Evolutionary conservation across 345 rosid species (phyloP), one percentile per base, ranked within the genome.

Genomic region (Salix exigua): DNA sequence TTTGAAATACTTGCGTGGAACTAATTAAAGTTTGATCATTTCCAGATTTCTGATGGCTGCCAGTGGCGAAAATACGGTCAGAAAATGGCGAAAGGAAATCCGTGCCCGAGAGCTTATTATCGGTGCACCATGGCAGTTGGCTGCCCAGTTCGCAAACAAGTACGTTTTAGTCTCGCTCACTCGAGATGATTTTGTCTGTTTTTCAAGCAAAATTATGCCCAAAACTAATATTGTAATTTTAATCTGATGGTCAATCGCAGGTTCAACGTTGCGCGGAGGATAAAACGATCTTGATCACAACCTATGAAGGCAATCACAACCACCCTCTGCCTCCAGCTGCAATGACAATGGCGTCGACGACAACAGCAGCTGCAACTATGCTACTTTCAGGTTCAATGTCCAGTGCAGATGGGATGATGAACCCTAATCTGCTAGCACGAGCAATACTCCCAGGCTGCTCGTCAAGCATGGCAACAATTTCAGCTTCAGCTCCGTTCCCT

Each of bases 31-130:
- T 2, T 51, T 25, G 31, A 38, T 68, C 37, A 12, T 18, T 61
- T 48, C 31, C 78, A 93, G 98, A 86, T 93, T 65, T 84, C 83
- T 11, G 98, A 93, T 81, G 99, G 99, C 9, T 96, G 99, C 61
- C 99, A 92, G 80, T 96, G 99, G 99, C 77, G 99, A 69, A 96
- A 96, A 76, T 96, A 96, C n/a, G 99, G 99, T 23, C 99, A 96
- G 62, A 96, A 96, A 79, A 96, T 94, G 96, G 98, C 99, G 0
- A 96, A 96, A 83, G 99, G 99, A 75, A 96, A 96, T 76, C 99
- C 99, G 0, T 92, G 97, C 35, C 99, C 99, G 21, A 84, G 99
- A 69, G 97, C 99, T 79, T 96, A 96, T 71, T 96, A 96, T 62
- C 90, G 99, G 2, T 96, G 99, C 91, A 96, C 99, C 31, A 93